Base-by-base conservation (phyloP, 805 yeast species). In the Suhomyces emberorum region DNA sequence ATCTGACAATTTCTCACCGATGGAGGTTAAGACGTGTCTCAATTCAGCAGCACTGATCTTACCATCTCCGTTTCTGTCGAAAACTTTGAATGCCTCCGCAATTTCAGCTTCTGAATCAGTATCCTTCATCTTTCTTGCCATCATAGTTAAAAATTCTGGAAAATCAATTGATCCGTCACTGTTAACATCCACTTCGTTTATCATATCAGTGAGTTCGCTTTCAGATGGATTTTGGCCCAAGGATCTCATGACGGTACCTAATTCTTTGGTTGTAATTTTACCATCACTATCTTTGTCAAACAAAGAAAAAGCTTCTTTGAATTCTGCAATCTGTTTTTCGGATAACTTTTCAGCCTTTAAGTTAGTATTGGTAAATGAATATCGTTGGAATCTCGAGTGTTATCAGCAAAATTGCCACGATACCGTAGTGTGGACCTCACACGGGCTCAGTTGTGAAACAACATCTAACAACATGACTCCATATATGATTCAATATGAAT, bases 241-340 rank as follows among this genome's bases (percentile, higher is more conserved):
- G n/a, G 97, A 87, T 69, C 98, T 83, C 98, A 93, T 93, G 35
- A 93, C 98, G 3, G 96, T 88, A 47, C 98, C 97, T 50, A 93
- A 75, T 68, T 93, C 98, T 56, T 86, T 78, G 51, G 96, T 86
- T 41, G 96, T 88, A 70, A 93, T 93, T 58, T 88, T 87, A 48
- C 98, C 98, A 65, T 89, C 97, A 57, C 89, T 84, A 62, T 93
- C 96, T 63, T 88, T 88, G 72, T 93, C 98, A 53, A 93, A 93
- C 47, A 93, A 77, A 43, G 97, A 88, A 62, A 93, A 93, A 4
- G 98, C 98, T 72, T 93, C 98, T 65, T 88, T 88, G 70, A 93
- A 93, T 55, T 93, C 98, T 41, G 93, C 83, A 51, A 93, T 88
- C 69, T 93, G 98, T 65, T 88, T 95, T 61, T 91, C 95, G 28